Base-by-base conservation (phyloP, 2,329 filamentous ascomycete species). In the Echinosphaeria canescens region DNA sequence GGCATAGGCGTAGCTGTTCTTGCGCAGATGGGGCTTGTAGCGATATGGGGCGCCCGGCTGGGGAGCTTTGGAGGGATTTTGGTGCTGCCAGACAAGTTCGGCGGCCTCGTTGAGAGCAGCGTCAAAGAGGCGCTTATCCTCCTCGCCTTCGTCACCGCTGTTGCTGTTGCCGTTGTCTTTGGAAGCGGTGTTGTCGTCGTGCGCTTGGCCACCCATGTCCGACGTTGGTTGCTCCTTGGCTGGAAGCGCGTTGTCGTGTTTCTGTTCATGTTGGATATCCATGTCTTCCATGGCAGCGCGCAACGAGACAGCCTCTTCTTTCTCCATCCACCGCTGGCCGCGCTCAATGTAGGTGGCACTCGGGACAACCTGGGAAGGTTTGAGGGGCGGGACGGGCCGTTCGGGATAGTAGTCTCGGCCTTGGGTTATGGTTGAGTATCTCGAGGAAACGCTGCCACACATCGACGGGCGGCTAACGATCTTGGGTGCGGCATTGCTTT, bases 251-350 rank as follows among this genome's bases (percentile, higher is more conserved):
- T 28, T 33, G n/a, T 16, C 39, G 14, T 37, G 27, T 24, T 44
- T 37, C 13, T 33, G 29, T 22, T 42, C 38, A 16, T 53, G 48
- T 28, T 53, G 54, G 23, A 75, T 34, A 31, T 76, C 65, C 60
- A 82, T 65, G 38, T 78, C 70, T 36, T 80, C 66, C 57, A 84
- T 67, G 9, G 76, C 75, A 32, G 69, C 60, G 12, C 73, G 63
- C 31, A 84, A 48, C 13, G 74, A 74, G 19, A 61, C 59, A 4
- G 67, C 72, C 46, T 84, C 76, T 41, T 81, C 74, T 44, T 75
- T 78, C 44, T 84, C 76, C 64, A 79, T 76, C 72, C 75, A 80
- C 37, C 75, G 56, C 41, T 70, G 65, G 12, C 73, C 74, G 30
- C 69, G 63, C 45, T 82, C 76, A 29, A 78, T 71, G 44, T 82